A percentile compares a stretch with the other conserved stretches of the same genome.
Evolutionary conservation across 75 land plant genomes (phyloP).

Genomic region (Picea sitchensis): DNA sequence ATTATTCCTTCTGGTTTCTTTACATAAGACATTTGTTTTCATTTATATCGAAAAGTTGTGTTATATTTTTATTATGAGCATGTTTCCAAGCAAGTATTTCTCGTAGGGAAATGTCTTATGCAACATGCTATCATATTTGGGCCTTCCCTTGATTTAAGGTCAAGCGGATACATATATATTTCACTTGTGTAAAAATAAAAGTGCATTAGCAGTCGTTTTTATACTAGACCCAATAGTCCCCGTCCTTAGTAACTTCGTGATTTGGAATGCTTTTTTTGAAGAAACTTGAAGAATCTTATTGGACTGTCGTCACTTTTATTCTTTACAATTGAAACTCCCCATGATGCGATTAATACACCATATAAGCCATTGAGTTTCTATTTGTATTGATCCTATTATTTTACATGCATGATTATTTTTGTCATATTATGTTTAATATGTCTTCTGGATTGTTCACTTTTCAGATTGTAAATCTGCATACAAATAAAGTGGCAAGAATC

Average conservation of each 20-base stretch:
- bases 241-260: neutral
- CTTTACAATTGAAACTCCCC: neutral
- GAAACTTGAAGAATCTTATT: neutral
- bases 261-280: neutral
- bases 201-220: neutral
- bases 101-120: neutral
- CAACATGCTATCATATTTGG: neutral
- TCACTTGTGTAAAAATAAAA: no score
- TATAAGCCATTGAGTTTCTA: neutral
- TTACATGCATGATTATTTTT: neutral
- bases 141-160: neutral
- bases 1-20: no score
- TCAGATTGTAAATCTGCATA: constrained; percentile 92
- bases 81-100: neutral
- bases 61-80: neutral
- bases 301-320: neutral
- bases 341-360: neutral
- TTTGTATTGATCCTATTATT: neutral
- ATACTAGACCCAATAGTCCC: neutral
- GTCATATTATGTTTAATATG: neutral
- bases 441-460: neutral
- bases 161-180: neutral
- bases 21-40: neutral
- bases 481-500: constrained; percentile 94
- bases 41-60: neutral